These are phyloP conservation scores for Pneumocystis canis DNA, from an alignment of 1,139 yeast species.

Conservation along the genomic window DNA sequence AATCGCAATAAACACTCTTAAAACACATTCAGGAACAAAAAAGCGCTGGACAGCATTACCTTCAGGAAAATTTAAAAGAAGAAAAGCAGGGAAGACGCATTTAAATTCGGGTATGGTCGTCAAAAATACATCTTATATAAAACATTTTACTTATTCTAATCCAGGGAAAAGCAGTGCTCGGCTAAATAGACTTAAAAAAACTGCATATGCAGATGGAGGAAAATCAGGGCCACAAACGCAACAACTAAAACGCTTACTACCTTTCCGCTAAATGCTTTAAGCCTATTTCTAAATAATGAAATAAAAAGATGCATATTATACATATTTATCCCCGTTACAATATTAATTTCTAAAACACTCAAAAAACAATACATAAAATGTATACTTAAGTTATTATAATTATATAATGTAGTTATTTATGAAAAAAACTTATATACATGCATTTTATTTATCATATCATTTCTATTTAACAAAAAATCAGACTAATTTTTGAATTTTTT, in stretches of 20 bases:
- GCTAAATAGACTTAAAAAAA: slow-evolving; percentile 2
- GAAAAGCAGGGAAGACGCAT: neutral
- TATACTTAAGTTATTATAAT: neutral
- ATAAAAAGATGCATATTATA: neutral
- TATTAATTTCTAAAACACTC: neutral
- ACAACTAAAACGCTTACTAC: slow-evolving; percentile 4
- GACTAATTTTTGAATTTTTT: neutral
- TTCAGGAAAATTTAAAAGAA: slow-evolving; percentile 13
- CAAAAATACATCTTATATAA: neutral
- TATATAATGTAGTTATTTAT: slow-evolving; percentile 1
- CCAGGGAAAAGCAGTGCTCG: slow-evolving; percentile 4
- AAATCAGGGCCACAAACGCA: slow-evolving; percentile 3
- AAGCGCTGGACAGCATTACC: slow-evolving; percentile 10
- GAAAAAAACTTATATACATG: neutral
- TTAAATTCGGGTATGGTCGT: neutral
- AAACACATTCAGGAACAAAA: slow-evolving; percentile 10
- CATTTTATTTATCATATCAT: neutral
- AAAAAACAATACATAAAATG: neutral
- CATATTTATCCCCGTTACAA: neutral
- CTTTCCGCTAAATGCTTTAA: neutral
- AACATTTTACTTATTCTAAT: neutral
- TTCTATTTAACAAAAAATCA: neutral
- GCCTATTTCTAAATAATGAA: neutral
- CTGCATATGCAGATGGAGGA: slow-evolving; percentile 1
- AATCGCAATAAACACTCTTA: slow-evolving; percentile 2